Base-by-base conservation (phyloP, 1,284 basidiomycete species). In the Cryptococcus sp. region DNA sequence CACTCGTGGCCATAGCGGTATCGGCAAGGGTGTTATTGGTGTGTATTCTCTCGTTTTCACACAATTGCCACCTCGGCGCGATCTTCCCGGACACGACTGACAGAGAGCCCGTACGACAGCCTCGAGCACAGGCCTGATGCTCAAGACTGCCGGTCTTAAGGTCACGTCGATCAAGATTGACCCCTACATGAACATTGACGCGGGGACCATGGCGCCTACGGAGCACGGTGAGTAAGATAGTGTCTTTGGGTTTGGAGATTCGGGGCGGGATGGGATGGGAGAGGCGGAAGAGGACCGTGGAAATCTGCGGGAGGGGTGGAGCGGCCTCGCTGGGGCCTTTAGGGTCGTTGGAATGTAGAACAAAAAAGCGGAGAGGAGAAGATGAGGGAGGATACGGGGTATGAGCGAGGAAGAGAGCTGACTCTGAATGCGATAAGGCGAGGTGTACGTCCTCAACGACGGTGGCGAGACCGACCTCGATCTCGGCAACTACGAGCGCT, bases 141-240 rank as follows among this genome's bases (percentile, higher is more conserved):
- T 98, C 76, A 98, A 98, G 81, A 98, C 91, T 48, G 86, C 88
- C 36, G 95, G 95, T 46, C 82, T 96, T 63, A 95, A 93, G 78
- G 95, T 98, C 70, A 98, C 96, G 2, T 89, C 96, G 24, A 98
- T 98, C 82, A 98, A 98, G 81, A 98, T 98, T 69, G 95, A 98
- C 78, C 95, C 95, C 21, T 98, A 98, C 76, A 98, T 98, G 94
- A 98, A 98, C 81, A 97, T 99, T 70, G 95, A 99, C 83, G 96
- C 95, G 38, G 96, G 96, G 44, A 98, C 95, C 35, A 99, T 99
- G 95, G 85, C 92, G 43, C 96, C 95, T 13, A 96, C 93, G 37
- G 95, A 98, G 78, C 95, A 98, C 76, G 96, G 93, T 89, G 74
- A 81, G 84, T 70, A 33, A 21, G 39, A 18, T n/a, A 16, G 40